phyloP scores from a whole-genome alignment of 2,329 filamentous ascomycete species.

The Aspergillus clavatus region DNA sequence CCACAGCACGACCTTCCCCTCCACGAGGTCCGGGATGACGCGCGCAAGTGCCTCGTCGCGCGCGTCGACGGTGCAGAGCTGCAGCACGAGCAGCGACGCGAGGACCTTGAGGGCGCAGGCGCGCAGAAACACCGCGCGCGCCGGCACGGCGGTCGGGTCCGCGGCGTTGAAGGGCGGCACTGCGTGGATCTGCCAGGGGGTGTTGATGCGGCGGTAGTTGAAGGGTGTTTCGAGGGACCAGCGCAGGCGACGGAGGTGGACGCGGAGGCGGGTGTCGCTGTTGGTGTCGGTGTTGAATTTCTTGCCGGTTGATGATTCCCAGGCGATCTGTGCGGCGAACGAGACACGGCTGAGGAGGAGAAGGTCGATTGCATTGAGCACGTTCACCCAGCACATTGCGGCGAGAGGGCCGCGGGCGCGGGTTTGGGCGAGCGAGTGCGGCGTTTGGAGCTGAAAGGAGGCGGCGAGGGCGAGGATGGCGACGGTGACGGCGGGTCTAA shows the following conservation, averaged over 20 bases:
- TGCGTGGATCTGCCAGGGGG: constrained; percentile 18
- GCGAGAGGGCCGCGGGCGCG: constrained; percentile 11
- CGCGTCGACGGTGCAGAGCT: constrained; percentile 12
- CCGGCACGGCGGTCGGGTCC: constrained; percentile 1
- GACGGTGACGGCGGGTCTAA: constrained; percentile 5
- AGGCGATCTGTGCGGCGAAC: constrained; percentile 10
- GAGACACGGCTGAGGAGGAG: constrained; percentile 15
- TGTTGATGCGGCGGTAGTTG: constrained; percentile 20
- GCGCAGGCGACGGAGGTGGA: constrained; percentile 2
- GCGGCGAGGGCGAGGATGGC: constrained; percentile 9
- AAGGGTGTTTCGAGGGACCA: constrained; percentile 13
- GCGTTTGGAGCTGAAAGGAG: constrained; percentile 7
- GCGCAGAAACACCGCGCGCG: constrained; percentile 7
- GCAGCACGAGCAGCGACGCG: constrained; percentile 4
- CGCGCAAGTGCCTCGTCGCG: constrained; percentile 1
- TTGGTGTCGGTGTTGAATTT: neutral
- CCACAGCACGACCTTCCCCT: constrained; percentile 4
- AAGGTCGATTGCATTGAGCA: constrained; percentile 19
- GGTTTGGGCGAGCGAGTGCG: constrained; percentile 1
- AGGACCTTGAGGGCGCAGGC: constrained; percentile 1
- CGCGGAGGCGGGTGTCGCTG: neutral
- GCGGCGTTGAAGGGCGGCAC: constrained; percentile 7
- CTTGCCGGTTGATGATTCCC: constrained; percentile 4
- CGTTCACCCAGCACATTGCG: constrained; percentile 20
- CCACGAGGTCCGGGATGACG: constrained; percentile 1